Percentiles rank a stretch among this genome's conserved stretches.
Evolutionary conservation across 2,329 filamentous ascomycete species (phyloP).

Genomic region (Cladophialophora carrionii): DNA sequence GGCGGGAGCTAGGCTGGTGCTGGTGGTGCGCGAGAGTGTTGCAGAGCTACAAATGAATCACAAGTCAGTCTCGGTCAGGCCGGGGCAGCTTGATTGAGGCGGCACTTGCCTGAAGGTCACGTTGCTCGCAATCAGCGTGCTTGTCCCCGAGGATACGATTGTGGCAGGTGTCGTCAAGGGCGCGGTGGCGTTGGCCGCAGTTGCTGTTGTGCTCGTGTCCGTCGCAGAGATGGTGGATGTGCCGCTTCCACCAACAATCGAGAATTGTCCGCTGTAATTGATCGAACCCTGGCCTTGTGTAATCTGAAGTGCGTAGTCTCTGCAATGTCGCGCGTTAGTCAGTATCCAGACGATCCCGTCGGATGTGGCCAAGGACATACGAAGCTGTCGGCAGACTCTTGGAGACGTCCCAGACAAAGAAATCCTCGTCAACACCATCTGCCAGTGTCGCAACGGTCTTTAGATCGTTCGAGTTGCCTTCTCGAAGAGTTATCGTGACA

Average conservation of each 20-base stretch:
- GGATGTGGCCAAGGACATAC: conserved; percentile 45
- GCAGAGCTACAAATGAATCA: conserved; percentile 21
- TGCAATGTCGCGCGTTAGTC: not conserved
- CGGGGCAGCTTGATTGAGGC: not conserved
- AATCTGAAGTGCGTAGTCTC: conserved; percentile 64
- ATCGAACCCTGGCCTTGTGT: conserved; percentile 51
- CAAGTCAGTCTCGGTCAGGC: conserved; percentile 1
- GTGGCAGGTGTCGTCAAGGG: conserved; percentile 26
- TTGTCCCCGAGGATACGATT: conserved; percentile 51
- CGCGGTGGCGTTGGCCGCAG: conserved; percentile 29
- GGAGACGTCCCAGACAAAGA: conserved; percentile 33
- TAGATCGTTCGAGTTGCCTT: conserved; percentile 56
- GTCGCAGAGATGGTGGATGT: conserved; percentile 30
- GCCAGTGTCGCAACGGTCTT: conserved; percentile 54
- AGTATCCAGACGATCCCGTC: not conserved
- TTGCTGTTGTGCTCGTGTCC: conserved; percentile 30
- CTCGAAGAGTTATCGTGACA: conserved; percentile 60
- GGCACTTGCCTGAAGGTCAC: conserved; percentile 39
- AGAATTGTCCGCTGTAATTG: conserved; percentile 62
- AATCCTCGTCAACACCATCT: conserved; percentile 26
- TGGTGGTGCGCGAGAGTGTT: conserved; percentile 35
- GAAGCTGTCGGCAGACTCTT: conserved; percentile 38
- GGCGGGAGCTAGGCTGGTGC: conserved; percentile 19
- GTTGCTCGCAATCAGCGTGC: conserved; percentile 64
- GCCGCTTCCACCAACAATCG: conserved; percentile 46